Base-by-base conservation (phyloP, 164 flowering plant species). In the Sedum album region DNA sequence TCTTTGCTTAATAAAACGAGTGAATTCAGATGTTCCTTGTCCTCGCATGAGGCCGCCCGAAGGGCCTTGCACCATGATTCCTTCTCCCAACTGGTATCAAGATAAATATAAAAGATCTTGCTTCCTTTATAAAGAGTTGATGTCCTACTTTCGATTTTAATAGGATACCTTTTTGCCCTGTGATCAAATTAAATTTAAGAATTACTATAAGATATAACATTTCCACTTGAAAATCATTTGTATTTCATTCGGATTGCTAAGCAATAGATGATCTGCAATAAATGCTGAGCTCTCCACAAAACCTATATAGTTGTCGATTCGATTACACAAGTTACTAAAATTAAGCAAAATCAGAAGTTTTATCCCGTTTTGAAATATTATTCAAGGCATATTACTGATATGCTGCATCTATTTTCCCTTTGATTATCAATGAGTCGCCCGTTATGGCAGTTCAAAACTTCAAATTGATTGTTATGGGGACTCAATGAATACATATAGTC, bases 41-140 rank as follows among this genome's bases (percentile, higher is more conserved):
- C 83, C 28, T 74, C 73, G 74, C 79, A 78, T 13, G 99, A 83
- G 74, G 97, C 92, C 66, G 88, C 76, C 42, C 96, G 97, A 38
- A 95, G 94, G 68, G 96, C 94, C 76, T 84, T 88, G 77, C 97
- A 90, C 99, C 99, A 95, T 38, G 97, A 82, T 71, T 95, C 99
- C 82, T 95, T 95, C 75, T 92, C 93, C 92, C 92, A 88, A 31
- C 94, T 88, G 75, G 97, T 95, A 65, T 92, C 97, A 28, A 86
- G 80, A 80, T 79, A 95, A 62, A 95, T 73, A 68, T 83, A 92
- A 60, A 84, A 63, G 10, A 66, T 68, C 71, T 75, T 83, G 70
- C 86, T 80, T 75, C 86, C 92, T 66, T 77, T 76, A 65, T 87
- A 84, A 39, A 92, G 46, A 2, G 55, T 73, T 60, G 89, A 75